A percentile compares a stretch with the other conserved stretches of the same genome.
Evolutionary conservation across 768 basidiomycete genomes (phyloP).

Genomic region (Phylloporus rhodoxanthus): DNA sequence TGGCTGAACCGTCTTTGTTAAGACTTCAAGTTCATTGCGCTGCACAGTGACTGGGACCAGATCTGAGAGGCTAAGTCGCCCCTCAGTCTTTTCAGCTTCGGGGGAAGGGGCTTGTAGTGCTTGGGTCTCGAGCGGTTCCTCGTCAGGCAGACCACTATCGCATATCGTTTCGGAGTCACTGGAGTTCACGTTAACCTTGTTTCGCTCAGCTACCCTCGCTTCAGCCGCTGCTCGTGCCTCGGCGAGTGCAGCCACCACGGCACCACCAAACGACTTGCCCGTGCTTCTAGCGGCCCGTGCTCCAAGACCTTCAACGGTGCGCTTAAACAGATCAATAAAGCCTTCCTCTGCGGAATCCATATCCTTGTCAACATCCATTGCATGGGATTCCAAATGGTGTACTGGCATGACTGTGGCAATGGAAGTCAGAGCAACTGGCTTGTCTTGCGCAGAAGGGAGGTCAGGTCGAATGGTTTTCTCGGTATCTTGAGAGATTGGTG

Average conservation of each 20-base stretch:
- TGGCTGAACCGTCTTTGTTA: slow-evolving; percentile 14
- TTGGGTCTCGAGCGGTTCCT: slow-evolving; percentile 1
- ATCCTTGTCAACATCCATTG: slow-evolving; percentile 19
- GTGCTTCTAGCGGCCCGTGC: slow-evolving; percentile 51
- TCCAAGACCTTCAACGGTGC: slow-evolving; percentile 63
- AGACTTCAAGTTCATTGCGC: slow-evolving; percentile 11
- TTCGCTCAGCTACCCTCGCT: slow-evolving; percentile 61
- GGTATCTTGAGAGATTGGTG: slow-evolving; percentile 12
- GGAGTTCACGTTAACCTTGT: slow-evolving; percentile 39
- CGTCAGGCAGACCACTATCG: slow-evolving; percentile 7
- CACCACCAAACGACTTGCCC: slow-evolving; percentile 57
- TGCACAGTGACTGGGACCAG: slow-evolving; percentile 40
- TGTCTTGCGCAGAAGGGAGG: slow-evolving; percentile 1
- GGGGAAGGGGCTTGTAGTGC: neutral
- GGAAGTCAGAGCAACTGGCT: neutral
- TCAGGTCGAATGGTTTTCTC: slow-evolving; percentile 5
- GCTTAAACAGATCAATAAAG: slow-evolving; percentile 62
- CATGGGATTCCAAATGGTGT: slow-evolving; percentile 19
- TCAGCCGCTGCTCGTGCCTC: slow-evolving; percentile 64
- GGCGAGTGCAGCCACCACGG: slow-evolving; percentile 50
- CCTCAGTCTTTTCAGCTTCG: slow-evolving; percentile 15
- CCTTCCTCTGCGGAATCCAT: slow-evolving; percentile 32
- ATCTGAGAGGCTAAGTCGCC: slow-evolving; percentile 56
- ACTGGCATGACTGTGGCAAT: neutral
- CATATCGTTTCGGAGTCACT: slow-evolving; percentile 24